Evolutionary conservation across 2,329 filamentous ascomycete genomes (phyloP).

Genomic region (Mariannaea sp.): DNA sequence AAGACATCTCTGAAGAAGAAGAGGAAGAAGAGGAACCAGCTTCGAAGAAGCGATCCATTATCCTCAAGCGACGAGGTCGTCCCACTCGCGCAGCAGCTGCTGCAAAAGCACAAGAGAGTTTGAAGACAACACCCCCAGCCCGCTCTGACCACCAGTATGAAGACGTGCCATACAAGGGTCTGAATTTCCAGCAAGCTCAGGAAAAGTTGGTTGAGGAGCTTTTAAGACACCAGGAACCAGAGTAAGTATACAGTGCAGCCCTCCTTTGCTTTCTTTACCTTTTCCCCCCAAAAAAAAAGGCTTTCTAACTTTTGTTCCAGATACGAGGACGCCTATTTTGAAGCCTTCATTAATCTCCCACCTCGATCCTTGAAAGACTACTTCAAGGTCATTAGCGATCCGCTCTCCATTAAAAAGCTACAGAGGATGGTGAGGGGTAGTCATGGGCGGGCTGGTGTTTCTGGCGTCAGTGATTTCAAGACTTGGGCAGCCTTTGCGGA

Average conservation of each 20-base stretch:
- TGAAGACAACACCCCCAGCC: slow-evolving; percentile 44
- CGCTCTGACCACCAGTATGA: slow-evolving; percentile 60
- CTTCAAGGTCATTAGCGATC: slow-evolving; percentile 81
- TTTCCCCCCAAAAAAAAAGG: not conserved
- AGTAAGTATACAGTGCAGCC: slow-evolving; percentile 50
- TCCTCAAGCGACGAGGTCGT: slow-evolving; percentile 46
- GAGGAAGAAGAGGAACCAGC: slow-evolving; percentile 38
- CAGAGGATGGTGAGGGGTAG: slow-evolving; percentile 78
- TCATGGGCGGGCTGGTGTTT: slow-evolving; percentile 68
- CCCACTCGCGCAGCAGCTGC: slow-evolving; percentile 42
- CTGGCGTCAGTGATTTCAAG: slow-evolving; percentile 71
- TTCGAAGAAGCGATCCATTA: slow-evolving; percentile 46
- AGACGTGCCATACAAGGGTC: slow-evolving; percentile 67
- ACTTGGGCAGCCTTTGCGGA: slow-evolving; percentile 83
- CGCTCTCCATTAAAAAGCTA: slow-evolving; percentile 76
- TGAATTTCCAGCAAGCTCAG: slow-evolving; percentile 82
- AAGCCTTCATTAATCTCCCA: slow-evolving; percentile 79
- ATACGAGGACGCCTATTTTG: slow-evolving; percentile 70
- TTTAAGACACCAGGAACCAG: slow-evolving; percentile 68
- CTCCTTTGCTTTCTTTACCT: not conserved
- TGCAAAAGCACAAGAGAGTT: slow-evolving; percentile 40
- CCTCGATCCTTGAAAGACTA: slow-evolving; percentile 80
- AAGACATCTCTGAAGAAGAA: slow-evolving; percentile 37
- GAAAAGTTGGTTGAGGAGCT: slow-evolving; percentile 82
- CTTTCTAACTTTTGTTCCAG: slow-evolving; percentile 50